These are phyloP conservation scores for Parmales sp. DNA, from an alignment of 108 stramenopile genomes.

Conservation along the genomic window DNA sequence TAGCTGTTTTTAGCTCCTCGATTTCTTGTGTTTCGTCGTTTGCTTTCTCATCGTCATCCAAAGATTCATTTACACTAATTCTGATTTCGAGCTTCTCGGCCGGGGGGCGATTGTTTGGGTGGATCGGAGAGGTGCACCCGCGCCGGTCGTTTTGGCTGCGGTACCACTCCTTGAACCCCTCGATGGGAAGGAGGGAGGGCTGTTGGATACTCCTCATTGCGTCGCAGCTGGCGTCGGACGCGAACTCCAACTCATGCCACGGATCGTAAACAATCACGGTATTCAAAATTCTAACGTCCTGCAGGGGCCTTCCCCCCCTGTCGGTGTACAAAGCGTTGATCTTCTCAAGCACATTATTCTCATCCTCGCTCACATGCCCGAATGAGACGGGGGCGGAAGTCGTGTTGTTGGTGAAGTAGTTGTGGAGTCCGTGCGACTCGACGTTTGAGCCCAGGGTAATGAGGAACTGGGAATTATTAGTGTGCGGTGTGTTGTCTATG, in stretches of 20 bases:
- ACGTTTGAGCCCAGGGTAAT: constrained; percentile 65
- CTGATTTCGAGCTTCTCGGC: constrained; percentile 14
- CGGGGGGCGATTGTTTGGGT: constrained; percentile 33
- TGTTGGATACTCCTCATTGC: background rate
- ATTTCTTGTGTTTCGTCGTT: constrained; percentile 27
- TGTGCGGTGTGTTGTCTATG: constrained; percentile 41
- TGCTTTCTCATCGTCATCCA: constrained; percentile 35
- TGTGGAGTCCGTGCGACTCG: background rate
- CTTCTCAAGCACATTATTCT: constrained; percentile 63
- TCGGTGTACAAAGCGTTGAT: constrained; percentile 79
- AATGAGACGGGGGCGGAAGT: constrained; percentile 52
- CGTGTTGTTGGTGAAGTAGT: constrained; percentile 37
- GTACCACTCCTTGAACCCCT: constrained; percentile 29
- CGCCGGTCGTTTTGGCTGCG: constrained; percentile 55
- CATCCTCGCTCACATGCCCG: constrained; percentile 83
- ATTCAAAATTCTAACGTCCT: constrained; percentile 83
- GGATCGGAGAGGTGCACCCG: constrained; percentile 67
- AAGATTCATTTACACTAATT: constrained; percentile 20
- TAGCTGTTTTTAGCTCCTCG: constrained; percentile 58
- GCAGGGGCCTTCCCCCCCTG: constrained; percentile 80
- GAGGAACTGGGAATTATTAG: constrained; percentile 84
- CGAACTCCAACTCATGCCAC: constrained; percentile 54
- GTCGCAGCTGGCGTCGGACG: constrained; percentile 26
- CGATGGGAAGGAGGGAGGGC: constrained; percentile 18
- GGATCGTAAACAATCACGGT: constrained; percentile 88